Base-by-base conservation (phyloP, 768 basidiomycete species). In the Lactarius sanguifluus region DNA sequence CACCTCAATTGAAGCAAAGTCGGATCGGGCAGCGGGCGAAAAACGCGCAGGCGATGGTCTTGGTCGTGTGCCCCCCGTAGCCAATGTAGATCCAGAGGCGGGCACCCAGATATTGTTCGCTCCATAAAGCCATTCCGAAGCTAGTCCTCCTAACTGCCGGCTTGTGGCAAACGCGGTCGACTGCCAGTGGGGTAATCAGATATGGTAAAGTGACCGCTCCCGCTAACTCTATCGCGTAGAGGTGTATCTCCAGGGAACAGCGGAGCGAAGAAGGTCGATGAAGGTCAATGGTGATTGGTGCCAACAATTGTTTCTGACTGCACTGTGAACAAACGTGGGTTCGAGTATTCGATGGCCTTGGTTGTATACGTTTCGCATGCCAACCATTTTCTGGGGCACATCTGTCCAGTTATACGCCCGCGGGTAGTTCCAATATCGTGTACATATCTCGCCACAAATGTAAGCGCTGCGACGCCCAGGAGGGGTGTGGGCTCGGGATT, bases 351-450 rank as follows among this genome's bases (percentile, higher is more conserved):
- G 60, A 41, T 50, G n/a, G 3, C 38, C 47, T 50, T 50, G 47
- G 12, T 50, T 50, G 47, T 4, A 15, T 52, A 2, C 1, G 18
- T 64, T 67, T 60, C 34, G 57, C n/a, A 20, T 61, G 59, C 55
- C 57, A 28, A 61, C 55, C 50, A 65, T 69, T 36, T 81, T 80
- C 68, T 77, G 40, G 69, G 80, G 57, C 73, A 79, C 36, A 75
- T 78, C 23, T 81, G 79, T 63, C 79, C 75, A 0, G 78, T 77
- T 2, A 76, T 76, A 71, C 77, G 76, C 45, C 79, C 18, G 79
- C 79, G 3, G 71, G 72, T 52, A 4, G 67, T 81, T 3, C 78
- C 78, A 71, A 79, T 62, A 77, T 79, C 47, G 74, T 16, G 5
- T 76, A 76, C 4, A 64, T 70, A 9, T 47, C 34, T 28, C 62